A percentile compares a stretch with the other conserved stretches of the same genome.
Conservation (phyloP, 768 basidiomycete species). For the Lactarius sanguifluus region DNA sequence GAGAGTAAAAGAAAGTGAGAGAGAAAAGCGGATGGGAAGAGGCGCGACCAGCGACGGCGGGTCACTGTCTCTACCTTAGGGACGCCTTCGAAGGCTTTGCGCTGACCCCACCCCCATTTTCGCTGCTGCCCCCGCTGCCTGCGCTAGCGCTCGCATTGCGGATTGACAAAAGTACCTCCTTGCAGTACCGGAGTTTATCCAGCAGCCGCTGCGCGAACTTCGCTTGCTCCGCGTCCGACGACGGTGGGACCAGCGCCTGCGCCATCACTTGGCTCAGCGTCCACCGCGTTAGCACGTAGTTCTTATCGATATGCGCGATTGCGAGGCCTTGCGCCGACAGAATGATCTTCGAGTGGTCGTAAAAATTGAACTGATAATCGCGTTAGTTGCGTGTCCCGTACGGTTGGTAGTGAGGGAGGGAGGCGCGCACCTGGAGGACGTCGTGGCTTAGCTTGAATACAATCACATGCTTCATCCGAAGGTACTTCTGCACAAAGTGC, state of each 20-base stretch:
- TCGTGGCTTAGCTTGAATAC: conserved; percentile 97
- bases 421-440: conserved; percentile 76
- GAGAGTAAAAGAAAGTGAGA: not conserved
- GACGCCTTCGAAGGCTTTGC: conserved; percentile 15
- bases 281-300: conserved; percentile 74
- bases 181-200: conserved; percentile 83
- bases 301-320: conserved; percentile 90
- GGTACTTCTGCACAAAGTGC: conserved; percentile 94
- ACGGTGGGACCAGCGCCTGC: conserved; percentile 43
- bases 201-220: conserved; percentile 65
- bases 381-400: conserved; percentile 16
- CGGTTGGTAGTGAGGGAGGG: conserved; percentile 10
- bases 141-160: conserved; percentile 51
- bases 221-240: conserved; percentile 51
- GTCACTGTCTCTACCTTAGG: conserved; percentile 13
- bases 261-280: conserved; percentile 71
- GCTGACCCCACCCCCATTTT: conserved; percentile 12
- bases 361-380: conserved; percentile 86
- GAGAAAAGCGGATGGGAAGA: conserved; percentile 4
- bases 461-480: conserved; percentile 96
- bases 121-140: conserved; percentile 4
- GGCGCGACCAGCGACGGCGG: too few species aligned
- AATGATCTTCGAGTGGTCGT: conserved; percentile 94
- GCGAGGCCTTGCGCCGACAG: conserved; percentile 76
- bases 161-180: conserved; percentile 77